phyloP scores from a whole-genome alignment of 768 basidiomycete species.

The Sistotremastrum niveocremeum region DNA sequence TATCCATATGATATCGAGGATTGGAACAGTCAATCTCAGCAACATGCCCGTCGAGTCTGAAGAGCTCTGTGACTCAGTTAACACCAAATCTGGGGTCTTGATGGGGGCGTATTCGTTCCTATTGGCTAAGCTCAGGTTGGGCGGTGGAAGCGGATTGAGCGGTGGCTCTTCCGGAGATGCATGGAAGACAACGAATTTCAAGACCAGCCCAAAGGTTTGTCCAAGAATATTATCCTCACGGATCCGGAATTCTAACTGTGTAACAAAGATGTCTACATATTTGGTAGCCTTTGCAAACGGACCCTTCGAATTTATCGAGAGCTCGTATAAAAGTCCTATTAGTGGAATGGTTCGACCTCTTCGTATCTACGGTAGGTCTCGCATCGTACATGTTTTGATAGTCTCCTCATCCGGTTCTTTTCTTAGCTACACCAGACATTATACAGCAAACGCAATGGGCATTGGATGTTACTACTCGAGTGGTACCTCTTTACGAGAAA shows the following conservation, averaged over 20 bases:
- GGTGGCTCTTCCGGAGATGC: conserved; percentile 18
- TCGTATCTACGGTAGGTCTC: conserved; percentile 57
- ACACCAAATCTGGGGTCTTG: conserved; percentile 1
- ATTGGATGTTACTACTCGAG: conserved; percentile 71
- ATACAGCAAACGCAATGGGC: conserved; percentile 79
- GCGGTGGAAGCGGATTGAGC: too few relatives aligned
- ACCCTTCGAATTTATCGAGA: conserved; percentile 57
- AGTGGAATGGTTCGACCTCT: conserved; percentile 73
- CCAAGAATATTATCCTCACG: too few relatives aligned
- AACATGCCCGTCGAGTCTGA: conserved; percentile 82
- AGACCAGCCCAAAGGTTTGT: conserved; percentile 59
- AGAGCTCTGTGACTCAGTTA: conserved; percentile 24
- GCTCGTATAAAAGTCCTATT: conserved; percentile 63
- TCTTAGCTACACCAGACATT: conserved; percentile 53
- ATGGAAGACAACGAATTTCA: conserved; percentile 79
- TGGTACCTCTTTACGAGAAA: conserved; percentile 83
- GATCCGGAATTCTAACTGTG: background rate
- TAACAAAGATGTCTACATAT: conserved; percentile 65
- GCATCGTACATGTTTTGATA: background rate
- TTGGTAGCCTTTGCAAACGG: conserved; percentile 83
- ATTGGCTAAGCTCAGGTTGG: too few relatives aligned
- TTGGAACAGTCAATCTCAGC: conserved; percentile 61
- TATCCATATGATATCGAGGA: conserved; percentile 64
- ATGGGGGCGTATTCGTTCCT: too few relatives aligned
- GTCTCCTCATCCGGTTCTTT: too few relatives aligned